phyloP scores from a whole-genome alignment of 169 alveolate genomes.

The Eimeria necatrix region DNA sequence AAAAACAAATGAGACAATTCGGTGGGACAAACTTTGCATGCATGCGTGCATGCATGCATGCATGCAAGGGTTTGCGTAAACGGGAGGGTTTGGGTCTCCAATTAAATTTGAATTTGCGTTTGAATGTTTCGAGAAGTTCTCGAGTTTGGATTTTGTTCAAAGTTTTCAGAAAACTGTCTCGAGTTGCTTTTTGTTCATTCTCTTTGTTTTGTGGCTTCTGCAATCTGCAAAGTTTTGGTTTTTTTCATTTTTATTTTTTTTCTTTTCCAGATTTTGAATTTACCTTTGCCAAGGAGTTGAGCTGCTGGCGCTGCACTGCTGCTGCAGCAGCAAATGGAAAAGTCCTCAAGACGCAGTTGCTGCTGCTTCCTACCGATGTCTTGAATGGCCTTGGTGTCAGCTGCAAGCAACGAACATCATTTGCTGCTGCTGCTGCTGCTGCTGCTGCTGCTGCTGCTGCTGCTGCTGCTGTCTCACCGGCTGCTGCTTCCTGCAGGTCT shows the following conservation, averaged over 20 bases:
- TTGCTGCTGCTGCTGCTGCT: not conserved
- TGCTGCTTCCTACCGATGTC: constrained; percentile 2
- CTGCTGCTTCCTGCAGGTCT: constrained; percentile 15
- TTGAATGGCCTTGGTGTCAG: constrained; percentile 55
- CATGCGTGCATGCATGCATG: too few species aligned
- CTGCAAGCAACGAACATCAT: not conserved
- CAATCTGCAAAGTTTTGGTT: not conserved
- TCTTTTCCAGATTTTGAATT: not conserved
- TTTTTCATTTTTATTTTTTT: not conserved
- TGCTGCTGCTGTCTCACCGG: not conserved
- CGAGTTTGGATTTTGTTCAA: too few species aligned
- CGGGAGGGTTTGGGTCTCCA: too few species aligned
- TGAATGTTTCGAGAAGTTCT: too few species aligned
- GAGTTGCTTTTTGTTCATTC: not conserved
- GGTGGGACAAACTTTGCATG: too few species aligned
- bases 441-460: not conserved
- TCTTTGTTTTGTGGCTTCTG: not conserved
- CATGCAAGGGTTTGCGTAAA: too few species aligned
- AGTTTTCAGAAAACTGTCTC: too few species aligned
- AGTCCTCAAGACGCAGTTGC: too few species aligned
- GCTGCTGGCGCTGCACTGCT: not conserved
- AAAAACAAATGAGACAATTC: too few species aligned
- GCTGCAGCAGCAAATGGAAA: not conserved
- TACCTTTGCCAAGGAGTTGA: constrained; percentile 20
- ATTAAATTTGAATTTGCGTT: too few species aligned